Evolutionary conservation across 2,329 filamentous ascomycete species (phyloP).

Genomic region (Harringtonia aguacate): DNA sequence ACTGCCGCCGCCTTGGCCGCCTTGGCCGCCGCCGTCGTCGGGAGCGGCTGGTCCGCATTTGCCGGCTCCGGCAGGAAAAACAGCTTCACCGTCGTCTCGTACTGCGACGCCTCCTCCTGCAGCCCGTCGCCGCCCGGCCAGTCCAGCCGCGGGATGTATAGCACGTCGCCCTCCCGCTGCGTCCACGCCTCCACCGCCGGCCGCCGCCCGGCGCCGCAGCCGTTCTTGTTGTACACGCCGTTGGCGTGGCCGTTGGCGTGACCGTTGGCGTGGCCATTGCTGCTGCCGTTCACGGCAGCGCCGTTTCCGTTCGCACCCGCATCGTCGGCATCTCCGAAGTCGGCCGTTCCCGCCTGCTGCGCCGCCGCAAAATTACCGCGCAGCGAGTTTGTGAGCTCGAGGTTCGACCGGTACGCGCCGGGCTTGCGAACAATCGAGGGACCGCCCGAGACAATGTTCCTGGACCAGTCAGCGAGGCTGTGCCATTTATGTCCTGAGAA

Average conservation of each 20-base stretch:
- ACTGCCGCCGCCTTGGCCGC: conserved; percentile 50
- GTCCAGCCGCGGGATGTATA: conserved; percentile 72
- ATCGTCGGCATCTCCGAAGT: conserved; percentile 16
- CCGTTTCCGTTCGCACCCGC: conserved; percentile 12
- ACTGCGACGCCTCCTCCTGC: conserved; percentile 69
- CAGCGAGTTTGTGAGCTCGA: conserved; percentile 82
- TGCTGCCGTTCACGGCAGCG: conserved; percentile 9
- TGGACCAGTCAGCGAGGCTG: no score
- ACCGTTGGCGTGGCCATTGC: conserved; percentile 15
- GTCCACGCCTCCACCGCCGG: conserved; percentile 52
- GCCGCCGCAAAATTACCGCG: conserved; percentile 71
- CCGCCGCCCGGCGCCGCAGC: conserved; percentile 14
- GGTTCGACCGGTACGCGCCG: conserved; percentile 73
- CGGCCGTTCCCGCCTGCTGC: conserved; percentile 42
- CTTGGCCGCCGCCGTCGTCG: conserved; percentile 50
- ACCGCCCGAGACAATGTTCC: conserved; percentile 77
- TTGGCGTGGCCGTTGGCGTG: conserved; percentile 11
- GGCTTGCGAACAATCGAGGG: conserved; percentile 76
- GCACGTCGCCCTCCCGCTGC: conserved; percentile 41
- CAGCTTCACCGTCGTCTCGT: conserved; percentile 91
- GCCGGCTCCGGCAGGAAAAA: conserved; percentile 86
- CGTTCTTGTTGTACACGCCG: not conserved
- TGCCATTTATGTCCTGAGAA: no score
- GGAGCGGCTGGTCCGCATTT: no score
- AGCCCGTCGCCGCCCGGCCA: conserved; percentile 55